phyloP scores from a whole-genome alignment of 345 rosid genomes.

The Psidium friedrichsthalianum region DNA sequence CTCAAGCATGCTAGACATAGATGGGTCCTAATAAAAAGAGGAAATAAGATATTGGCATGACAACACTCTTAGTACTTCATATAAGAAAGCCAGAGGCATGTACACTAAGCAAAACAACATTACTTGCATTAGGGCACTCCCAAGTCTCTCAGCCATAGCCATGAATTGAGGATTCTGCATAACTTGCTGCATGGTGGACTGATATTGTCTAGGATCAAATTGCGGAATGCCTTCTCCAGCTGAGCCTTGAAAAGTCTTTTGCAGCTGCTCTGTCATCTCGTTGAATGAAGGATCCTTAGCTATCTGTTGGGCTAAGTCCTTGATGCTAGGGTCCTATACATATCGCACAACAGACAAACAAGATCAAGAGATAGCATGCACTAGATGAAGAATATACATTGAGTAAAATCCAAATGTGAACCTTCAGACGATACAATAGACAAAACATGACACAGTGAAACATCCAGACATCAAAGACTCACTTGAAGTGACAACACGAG shows the following conservation, averaged over 20 bases:
- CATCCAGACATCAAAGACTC: background rate
- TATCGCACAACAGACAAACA: background rate
- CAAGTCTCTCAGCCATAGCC: slow-evolving; percentile 46
- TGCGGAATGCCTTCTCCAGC: slow-evolving; percentile 18
- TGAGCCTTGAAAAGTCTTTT: slow-evolving; percentile 28
- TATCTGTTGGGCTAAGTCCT: slow-evolving; percentile 43
- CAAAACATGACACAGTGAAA: background rate
- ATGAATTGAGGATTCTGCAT: slow-evolving; percentile 46
- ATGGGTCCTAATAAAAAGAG: slow-evolving; percentile 60
- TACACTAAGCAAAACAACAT: background rate
- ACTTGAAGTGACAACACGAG: background rate
- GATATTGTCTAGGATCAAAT: slow-evolving; percentile 36
- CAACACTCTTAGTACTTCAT: background rate
- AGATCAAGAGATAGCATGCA: background rate
- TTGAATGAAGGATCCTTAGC: slow-evolving; percentile 39
- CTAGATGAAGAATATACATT: background rate
- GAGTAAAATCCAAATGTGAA: background rate
- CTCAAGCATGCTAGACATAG: slow-evolving; percentile 83
- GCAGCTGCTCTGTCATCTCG: slow-evolving; percentile 44
- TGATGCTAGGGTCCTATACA: slow-evolving; percentile 37
- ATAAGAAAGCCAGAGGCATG: background rate
- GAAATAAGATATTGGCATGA: background rate
- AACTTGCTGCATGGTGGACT: slow-evolving; percentile 40
- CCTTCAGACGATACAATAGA: background rate
- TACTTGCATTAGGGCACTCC: slow-evolving; percentile 69